A percentile compares a stretch with the other conserved stretches of the same genome.
Evolutionary conservation across 805 yeast species (phyloP).

Genomic region (Starmerella bombicola): DNA sequence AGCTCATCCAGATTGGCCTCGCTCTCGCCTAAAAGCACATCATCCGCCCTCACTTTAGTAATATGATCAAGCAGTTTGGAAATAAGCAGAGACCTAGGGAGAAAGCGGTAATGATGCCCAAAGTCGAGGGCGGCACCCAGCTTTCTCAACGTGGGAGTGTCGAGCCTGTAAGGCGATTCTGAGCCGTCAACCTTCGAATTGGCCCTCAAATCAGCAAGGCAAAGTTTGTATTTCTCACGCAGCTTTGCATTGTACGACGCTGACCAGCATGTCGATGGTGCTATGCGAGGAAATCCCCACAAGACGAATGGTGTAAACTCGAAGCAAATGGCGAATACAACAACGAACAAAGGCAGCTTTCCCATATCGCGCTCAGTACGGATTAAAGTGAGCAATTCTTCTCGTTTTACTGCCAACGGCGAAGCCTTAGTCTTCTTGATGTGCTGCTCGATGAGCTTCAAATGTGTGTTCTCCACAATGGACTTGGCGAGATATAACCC

Average conservation of each 20-base stretch:
- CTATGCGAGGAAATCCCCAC: slow-evolving; percentile 40
- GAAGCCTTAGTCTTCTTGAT: background rate
- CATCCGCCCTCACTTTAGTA: slow-evolving; percentile 20
- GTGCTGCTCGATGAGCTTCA: slow-evolving; percentile 6
- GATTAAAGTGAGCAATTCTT: slow-evolving; percentile 39
- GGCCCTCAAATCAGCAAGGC: background rate
- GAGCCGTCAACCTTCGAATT: slow-evolving; percentile 9
- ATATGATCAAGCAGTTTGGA: slow-evolving; percentile 15
- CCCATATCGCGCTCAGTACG: slow-evolving; percentile 40
- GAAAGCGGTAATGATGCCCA: slow-evolving; percentile 7
- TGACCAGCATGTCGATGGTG: slow-evolving; percentile 46
- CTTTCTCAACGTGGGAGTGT: slow-evolving; percentile 4
- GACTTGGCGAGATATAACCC: slow-evolving; percentile 18
- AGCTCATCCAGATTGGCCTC: slow-evolving; percentile 8
- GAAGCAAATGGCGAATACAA: slow-evolving; percentile 41
- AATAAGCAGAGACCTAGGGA: slow-evolving; percentile 12
- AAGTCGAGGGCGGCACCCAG: slow-evolving; percentile 15
- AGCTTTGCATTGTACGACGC: slow-evolving; percentile 6
- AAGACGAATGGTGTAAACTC: slow-evolving; percentile 47
- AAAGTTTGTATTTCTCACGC: background rate
- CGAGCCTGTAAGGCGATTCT: slow-evolving; percentile 15
- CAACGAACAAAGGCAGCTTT: slow-evolving; percentile 48
- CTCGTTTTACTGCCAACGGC: slow-evolving; percentile 29
- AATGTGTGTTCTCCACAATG: slow-evolving; percentile 18
- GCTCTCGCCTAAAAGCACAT: slow-evolving; percentile 13